A percentile compares a stretch with the other conserved stretches of the same genome.
phyloP scores from a whole-genome alignment of 2,329 filamentous ascomycete species.

The Coniochaeta hoffmannii region DNA sequence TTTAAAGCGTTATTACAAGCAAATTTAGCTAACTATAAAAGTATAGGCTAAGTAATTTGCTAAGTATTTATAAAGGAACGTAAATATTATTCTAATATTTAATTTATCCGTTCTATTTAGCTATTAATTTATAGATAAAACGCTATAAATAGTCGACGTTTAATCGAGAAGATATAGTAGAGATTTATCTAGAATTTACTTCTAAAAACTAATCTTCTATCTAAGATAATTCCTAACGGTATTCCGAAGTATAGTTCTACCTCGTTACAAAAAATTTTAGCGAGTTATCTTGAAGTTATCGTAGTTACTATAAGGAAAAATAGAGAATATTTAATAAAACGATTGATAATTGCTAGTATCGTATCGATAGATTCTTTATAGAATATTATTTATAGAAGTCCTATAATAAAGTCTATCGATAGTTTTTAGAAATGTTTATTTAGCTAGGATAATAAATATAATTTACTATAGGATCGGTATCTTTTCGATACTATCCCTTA shows the following conservation, averaged over 20 bases:
- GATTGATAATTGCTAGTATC: not conserved
- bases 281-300: not conserved
- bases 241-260: not conserved
- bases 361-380: not conserved
- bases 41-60: not conserved
- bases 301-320: not conserved
- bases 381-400: not conserved
- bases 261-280: not conserved
- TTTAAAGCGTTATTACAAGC: not conserved
- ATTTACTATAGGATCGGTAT: constrained; percentile 1
- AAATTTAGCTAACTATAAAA: not conserved
- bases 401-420: not conserved
- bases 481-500: not conserved
- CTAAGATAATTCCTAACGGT: not conserved
- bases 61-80: constrained; percentile 5
- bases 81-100: constrained; percentile 8
- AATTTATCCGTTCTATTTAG: constrained; percentile 8
- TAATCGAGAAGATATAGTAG: constrained; percentile 3
- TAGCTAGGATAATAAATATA: too few species aligned
- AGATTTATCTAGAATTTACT: constrained; percentile 1
- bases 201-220: not conserved
- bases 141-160: constrained; percentile 3
- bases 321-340: not conserved
- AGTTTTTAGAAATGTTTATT: not conserved
- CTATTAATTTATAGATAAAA: constrained; percentile 8